phyloP scores from a whole-genome alignment of 2,329 filamentous ascomycete species.

The Myotisia sp. region DNA sequence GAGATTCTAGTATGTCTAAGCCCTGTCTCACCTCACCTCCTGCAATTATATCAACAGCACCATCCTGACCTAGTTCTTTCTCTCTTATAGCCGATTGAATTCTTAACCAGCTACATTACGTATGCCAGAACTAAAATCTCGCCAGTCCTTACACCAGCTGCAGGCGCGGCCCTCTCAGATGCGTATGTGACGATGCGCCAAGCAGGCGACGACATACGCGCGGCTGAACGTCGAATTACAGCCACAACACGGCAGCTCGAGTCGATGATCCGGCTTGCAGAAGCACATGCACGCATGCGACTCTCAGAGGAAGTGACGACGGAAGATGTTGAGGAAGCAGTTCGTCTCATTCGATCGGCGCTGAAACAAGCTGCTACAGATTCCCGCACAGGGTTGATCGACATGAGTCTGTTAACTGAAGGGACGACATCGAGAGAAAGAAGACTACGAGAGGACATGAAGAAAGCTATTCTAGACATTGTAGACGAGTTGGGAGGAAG shows the following conservation, averaged over 20 bases:
- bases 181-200: conserved; percentile 92
- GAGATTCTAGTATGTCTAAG: conserved; percentile 61
- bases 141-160: conserved; percentile 63
- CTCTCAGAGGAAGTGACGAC: conserved; percentile 61
- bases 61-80: conserved; percentile 10
- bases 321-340: conserved; percentile 76
- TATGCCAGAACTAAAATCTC: conserved; percentile 82
- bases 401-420: conserved; percentile 90
- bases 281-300: conserved; percentile 97
- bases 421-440: conserved; percentile 84
- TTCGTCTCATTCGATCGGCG: conserved; percentile 81
- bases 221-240: conserved; percentile 89
- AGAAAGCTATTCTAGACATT: conserved; percentile 57
- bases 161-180: conserved; percentile 68
- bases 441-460: conserved; percentile 67
- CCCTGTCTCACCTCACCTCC: background rate
- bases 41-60: background rate
- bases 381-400: conserved; percentile 74
- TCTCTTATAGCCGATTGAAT: conserved; percentile 63
- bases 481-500: conserved; percentile 66
- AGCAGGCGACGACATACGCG: conserved; percentile 72
- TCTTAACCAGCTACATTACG: conserved; percentile 91
- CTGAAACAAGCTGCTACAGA: conserved; percentile 98
- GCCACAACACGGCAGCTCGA: conserved; percentile 94
- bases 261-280: conserved; percentile 92